Conservation (phyloP, 2,329 filamentous ascomycete genomes). For the Ciborinia camelliae region DNA sequence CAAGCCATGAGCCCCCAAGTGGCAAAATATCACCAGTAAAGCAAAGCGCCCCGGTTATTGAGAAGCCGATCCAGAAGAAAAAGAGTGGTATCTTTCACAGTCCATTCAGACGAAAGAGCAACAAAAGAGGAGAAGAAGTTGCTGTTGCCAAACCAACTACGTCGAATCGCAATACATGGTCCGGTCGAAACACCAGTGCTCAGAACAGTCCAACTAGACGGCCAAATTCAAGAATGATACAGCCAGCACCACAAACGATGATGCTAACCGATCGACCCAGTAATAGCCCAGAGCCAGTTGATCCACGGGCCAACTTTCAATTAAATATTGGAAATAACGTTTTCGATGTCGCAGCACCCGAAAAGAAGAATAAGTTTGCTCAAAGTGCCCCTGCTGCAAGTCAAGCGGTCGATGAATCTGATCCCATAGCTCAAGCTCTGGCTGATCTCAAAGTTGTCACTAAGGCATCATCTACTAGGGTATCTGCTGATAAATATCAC, state of each 20-base stretch:
- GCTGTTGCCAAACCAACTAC: constrained; percentile 32
- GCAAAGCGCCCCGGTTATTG: constrained; percentile 44
- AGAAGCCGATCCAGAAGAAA: constrained; percentile 66
- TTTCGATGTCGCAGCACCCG: constrained; percentile 82
- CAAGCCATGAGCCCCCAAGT: constrained; percentile 76
- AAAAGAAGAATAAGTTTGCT: constrained; percentile 51
- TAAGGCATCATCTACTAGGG: constrained; percentile 76
- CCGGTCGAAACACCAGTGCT: constrained; percentile 31
- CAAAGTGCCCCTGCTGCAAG: constrained; percentile 37
- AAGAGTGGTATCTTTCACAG: constrained; percentile 88
- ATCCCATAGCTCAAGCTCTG: constrained; percentile 88
- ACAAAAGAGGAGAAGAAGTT: constrained; percentile 65
- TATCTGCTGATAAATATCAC: constrained; percentile 93
- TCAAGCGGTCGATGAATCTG: constrained; percentile 59
- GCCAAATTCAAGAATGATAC: constrained; percentile 40
- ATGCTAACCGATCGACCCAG: constrained; percentile 44
- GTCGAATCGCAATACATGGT: constrained; percentile 59
- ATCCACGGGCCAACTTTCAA: constrained; percentile 87
- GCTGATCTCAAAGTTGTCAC: constrained; percentile 85
- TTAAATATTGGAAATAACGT: constrained; percentile 95
- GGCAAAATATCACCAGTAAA: constrained; percentile 74
- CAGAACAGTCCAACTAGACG: constrained; percentile 37
- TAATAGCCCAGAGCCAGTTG: constrained; percentile 78
- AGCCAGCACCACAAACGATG: constrained; percentile 25
- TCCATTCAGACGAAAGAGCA: constrained; percentile 90